Conservation (phyloP, 2,329 filamentous ascomycete genomes). For the Pseudogymnoascus sp. region DNA sequence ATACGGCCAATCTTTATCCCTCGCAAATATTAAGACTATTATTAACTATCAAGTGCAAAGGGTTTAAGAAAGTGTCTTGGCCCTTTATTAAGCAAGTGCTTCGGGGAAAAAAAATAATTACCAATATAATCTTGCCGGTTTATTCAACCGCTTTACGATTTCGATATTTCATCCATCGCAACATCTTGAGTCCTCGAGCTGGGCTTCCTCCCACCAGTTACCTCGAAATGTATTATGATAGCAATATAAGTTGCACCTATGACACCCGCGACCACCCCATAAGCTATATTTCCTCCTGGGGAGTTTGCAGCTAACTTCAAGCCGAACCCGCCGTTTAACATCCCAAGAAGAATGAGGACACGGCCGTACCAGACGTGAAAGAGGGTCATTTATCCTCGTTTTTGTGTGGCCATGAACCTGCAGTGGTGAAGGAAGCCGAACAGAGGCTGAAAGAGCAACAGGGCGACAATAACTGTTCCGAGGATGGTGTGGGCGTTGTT, state of each 20-base stretch:
- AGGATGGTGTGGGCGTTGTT: conserved; percentile 42
- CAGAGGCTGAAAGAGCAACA: conserved; percentile 51
- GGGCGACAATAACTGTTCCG: conserved; percentile 46
- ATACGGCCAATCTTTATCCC: neutral
- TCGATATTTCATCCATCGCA: neutral
- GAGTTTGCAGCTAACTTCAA: conserved; percentile 41
- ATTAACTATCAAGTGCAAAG: neutral
- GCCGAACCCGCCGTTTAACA: conserved; percentile 58
- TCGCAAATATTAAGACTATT: neutral
- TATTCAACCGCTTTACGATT: conserved; percentile 3
- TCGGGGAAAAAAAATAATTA: no score
- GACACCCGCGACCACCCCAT: conserved; percentile 48
- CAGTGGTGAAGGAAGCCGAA: conserved; percentile 52
- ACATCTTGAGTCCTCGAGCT: neutral
- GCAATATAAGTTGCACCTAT: conserved; percentile 40
- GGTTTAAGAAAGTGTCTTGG: no score
- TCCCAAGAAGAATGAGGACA: conserved; percentile 47
- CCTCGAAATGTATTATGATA: conserved; percentile 15
- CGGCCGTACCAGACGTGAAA: conserved; percentile 58
- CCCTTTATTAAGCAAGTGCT: no score
- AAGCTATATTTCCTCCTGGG: conserved; percentile 42
- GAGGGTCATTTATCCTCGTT: conserved; percentile 46
- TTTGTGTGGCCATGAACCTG: conserved; percentile 41
- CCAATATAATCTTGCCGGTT: neutral
- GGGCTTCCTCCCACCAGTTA: neutral